Evolutionary conservation across 345 rosid species (phyloP).

Genomic region (Heritiera littoralis): DNA sequence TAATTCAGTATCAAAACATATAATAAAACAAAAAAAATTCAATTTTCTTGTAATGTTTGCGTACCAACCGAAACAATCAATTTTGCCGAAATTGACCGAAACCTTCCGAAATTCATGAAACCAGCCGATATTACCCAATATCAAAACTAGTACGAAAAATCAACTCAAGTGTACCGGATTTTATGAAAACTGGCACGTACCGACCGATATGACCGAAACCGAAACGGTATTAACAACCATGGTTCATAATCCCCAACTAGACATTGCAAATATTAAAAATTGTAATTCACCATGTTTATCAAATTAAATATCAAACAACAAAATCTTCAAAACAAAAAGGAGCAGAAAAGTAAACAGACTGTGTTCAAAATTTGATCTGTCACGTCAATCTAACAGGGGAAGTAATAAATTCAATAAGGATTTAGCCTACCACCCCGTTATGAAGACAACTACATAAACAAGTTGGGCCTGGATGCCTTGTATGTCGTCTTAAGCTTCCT

Average conservation of each 20-base stretch:
- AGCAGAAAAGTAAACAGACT: not conserved
- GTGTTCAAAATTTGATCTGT: not conserved
- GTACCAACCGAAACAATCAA: too few relatives aligned
- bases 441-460: constrained; percentile 48
- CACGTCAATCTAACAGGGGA: not conserved
- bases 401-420: not conserved
- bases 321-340: not conserved
- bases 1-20: too few relatives aligned
- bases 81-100: too few relatives aligned
- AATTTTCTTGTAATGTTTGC: too few relatives aligned
- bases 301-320: not conserved
- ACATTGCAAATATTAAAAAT: not conserved
- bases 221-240: too few relatives aligned
- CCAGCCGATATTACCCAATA: too few relatives aligned
- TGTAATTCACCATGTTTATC: constrained; percentile 1
- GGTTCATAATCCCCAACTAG: not conserved
- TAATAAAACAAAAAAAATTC: too few relatives aligned
- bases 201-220: too few relatives aligned
- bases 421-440: not conserved
- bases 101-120: too few relatives aligned
- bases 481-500: constrained; percentile 74
- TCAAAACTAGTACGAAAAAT: too few relatives aligned
- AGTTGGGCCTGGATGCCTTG: constrained; percentile 74
- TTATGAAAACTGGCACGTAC: too few relatives aligned
- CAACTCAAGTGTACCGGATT: too few relatives aligned